Base-by-base conservation (phyloP, 108 stramenopile species). In the Thalassiosira profunda region DNA sequence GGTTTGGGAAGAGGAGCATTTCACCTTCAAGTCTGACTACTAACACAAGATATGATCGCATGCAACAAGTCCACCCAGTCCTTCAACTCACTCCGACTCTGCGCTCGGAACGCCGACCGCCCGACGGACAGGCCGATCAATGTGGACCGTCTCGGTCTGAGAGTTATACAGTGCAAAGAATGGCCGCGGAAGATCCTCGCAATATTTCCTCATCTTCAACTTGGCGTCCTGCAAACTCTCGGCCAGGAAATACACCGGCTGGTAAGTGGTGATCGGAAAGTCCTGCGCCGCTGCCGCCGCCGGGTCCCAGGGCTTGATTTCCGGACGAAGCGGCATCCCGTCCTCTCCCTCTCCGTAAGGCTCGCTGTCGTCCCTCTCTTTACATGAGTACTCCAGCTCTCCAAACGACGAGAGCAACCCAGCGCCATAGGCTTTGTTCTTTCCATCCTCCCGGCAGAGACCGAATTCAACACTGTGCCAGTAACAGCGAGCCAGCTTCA, bases 391-490 rank as follows among this genome's bases (percentile, higher is more conserved):
- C 81, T 97, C 95, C 35, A 99, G 66, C 73, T 99, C 98, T 21
- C 97, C 97, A 76, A 95, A 99, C 17, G 89, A 91, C 12, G 95
- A 96, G 1, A 99, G 80, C 40, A 99, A 72, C 5, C 98, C 98
- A 15, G 98, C 98, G 9, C 98, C 98, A 60, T 98, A 98, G 0
- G 98, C 98, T 76, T 97, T 97, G 67, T 78, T 71, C 49, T 80
- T 63, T 10, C 91, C 92, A 47, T 85, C 83, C 68, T 95, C 90
- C 6, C 74, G 64, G 73, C 94, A 96, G 7, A 98, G 64, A 7
- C 98, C 98, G 66, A 99, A 99, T 66, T 99, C 98, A 4, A 99
- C 96, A 5, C 92, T 94, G 80, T 92, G 84, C 98, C 98, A 98
- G 73, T 98, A 98, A 70, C 91, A 91, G 8, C 84, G 53, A 40